Percentiles rank a stretch among this genome's conserved stretches.
phyloP scores from a whole-genome alignment of 805 yeast genomes.

The Metschnikowia amazonensis region DNA sequence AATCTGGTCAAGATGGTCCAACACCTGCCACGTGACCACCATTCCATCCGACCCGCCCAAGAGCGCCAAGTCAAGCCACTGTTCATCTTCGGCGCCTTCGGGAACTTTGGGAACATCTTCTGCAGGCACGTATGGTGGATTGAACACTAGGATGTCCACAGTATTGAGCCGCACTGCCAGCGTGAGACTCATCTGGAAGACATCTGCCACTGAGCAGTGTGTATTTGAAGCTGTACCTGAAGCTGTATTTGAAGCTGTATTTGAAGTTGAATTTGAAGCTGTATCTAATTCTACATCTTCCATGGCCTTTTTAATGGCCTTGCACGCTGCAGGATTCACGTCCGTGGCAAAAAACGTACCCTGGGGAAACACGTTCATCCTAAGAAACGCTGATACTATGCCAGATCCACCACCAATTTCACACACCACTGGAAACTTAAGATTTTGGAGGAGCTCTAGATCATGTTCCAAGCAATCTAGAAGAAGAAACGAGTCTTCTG shows the following conservation, averaged over 20 bases:
- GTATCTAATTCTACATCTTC: conserved; percentile 1
- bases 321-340: conserved; percentile 74
- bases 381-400: conserved; percentile 74
- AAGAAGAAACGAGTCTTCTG: conserved; percentile 86
- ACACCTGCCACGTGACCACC: conserved; percentile 69
- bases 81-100: conserved; percentile 37
- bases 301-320: conserved; percentile 24
- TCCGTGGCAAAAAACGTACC: conserved; percentile 69
- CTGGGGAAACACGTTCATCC: conserved; percentile 48
- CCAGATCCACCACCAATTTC: conserved; percentile 96
- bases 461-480: conserved; percentile 68
- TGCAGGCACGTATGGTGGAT: conserved; percentile 97
- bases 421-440: conserved; percentile 50
- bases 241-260: no score
- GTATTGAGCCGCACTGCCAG: conserved; percentile 40
- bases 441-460: conserved; percentile 35
- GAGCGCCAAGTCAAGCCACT: conserved; percentile 87
- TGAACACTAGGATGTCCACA: conserved; percentile 77
- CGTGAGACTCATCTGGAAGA: conserved; percentile 56
- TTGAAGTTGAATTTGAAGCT: no score
- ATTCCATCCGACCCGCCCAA: conserved; percentile 90
- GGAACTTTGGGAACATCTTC: conserved; percentile 67
- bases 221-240: no score
- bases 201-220: conserved; percentile 23
- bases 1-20: conserved; percentile 49